Evolutionary conservation across 2,329 filamentous ascomycete genomes (phyloP).

Genomic region (Scedosporium aurantiacum): DNA sequence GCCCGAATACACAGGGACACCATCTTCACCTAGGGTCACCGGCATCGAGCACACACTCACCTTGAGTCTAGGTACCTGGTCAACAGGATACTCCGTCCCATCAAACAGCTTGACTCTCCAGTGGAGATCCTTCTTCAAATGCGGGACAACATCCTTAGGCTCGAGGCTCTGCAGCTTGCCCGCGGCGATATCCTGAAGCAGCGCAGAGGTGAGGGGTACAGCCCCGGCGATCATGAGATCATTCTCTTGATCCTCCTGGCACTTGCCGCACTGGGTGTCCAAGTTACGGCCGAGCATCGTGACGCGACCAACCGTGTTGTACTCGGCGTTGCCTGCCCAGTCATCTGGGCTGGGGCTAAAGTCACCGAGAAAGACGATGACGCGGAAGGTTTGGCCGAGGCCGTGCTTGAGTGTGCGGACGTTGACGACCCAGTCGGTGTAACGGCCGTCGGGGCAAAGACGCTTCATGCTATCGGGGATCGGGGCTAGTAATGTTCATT

Average conservation of each 20-base stretch:
- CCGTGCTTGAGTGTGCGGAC: constrained; percentile 51
- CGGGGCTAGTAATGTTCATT: not conserved
- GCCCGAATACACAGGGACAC: constrained; percentile 13
- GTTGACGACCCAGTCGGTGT: constrained; percentile 57
- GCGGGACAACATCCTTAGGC: constrained; percentile 16
- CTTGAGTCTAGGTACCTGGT: constrained; percentile 13
- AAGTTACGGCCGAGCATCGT: constrained; percentile 37
- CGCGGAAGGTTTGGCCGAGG: constrained; percentile 45
- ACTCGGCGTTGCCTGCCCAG: constrained; percentile 38
- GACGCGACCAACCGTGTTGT: constrained; percentile 51
- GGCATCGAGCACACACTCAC: constrained; percentile 15
- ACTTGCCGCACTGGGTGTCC: constrained; percentile 17
- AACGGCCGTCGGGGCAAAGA: constrained; percentile 15
- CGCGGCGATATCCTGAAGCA: constrained; percentile 30
- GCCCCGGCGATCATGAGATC: constrained; percentile 22
- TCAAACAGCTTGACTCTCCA: constrained; percentile 16
- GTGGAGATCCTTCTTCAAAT: constrained; percentile 14
- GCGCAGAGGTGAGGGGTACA: constrained; percentile 37
- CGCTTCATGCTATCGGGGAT: constrained; percentile 1
- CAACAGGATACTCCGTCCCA: constrained; percentile 10
- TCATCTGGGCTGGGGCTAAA: constrained; percentile 28
- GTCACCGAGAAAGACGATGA: constrained; percentile 59
- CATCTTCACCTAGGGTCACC: constrained; percentile 14
- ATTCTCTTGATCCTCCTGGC: constrained; percentile 11
- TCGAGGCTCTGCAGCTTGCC: constrained; percentile 13